Percentiles rank a stretch among this genome's conserved stretches.
Evolutionary conservation across 768 basidiomycete species (phyloP).

Genomic region (Hirschioporus abietinus): DNA sequence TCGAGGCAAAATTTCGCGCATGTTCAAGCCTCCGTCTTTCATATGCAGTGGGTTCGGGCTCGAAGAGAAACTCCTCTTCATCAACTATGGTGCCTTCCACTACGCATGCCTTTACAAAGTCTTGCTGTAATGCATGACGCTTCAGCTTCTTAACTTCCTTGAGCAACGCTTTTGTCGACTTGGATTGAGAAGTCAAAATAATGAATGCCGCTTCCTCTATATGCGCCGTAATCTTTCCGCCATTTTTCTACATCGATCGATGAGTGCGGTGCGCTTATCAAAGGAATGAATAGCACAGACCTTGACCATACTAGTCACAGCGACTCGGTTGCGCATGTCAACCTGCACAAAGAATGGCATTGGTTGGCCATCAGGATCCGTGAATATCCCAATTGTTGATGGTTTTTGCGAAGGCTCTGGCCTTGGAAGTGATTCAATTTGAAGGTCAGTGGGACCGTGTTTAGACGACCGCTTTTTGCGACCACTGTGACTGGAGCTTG

Average conservation of each 20-base stretch:
- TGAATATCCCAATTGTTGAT: slow-evolving; percentile 36
- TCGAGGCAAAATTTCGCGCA: slow-evolving; percentile 12
- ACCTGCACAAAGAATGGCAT: slow-evolving; percentile 63
- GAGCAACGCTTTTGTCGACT: slow-evolving; percentile 45
- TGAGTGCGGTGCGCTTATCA: slow-evolving; percentile 1
- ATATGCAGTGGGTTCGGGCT: slow-evolving; percentile 17
- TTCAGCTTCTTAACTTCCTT: slow-evolving; percentile 27
- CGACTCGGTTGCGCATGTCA: slow-evolving; percentile 50
- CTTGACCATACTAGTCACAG: slow-evolving; percentile 53
- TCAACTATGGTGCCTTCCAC: slow-evolving; percentile 39
- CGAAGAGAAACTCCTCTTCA: slow-evolving; percentile 39
- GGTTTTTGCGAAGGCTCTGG: background rate
- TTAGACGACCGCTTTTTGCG: slow-evolving; percentile 15
- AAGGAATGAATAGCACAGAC: slow-evolving; percentile 28
- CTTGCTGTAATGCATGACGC: slow-evolving; percentile 44
- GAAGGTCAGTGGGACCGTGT: slow-evolving; percentile 7
- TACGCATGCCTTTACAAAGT: slow-evolving; percentile 52
- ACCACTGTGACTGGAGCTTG: slow-evolving; percentile 7
- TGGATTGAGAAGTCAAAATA: slow-evolving; percentile 48
- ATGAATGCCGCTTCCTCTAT: slow-evolving; percentile 56
- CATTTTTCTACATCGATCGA: slow-evolving; percentile 47
- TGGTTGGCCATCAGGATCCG: slow-evolving; percentile 33
- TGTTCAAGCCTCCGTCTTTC: slow-evolving; percentile 18
- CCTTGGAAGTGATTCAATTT: slow-evolving; percentile 10
- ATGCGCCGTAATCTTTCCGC: slow-evolving; percentile 51